These are phyloP conservation scores for Leccinum insolens DNA, from an alignment of 1,284 basidiomycete genomes.

Conservation along the genomic window DNA sequence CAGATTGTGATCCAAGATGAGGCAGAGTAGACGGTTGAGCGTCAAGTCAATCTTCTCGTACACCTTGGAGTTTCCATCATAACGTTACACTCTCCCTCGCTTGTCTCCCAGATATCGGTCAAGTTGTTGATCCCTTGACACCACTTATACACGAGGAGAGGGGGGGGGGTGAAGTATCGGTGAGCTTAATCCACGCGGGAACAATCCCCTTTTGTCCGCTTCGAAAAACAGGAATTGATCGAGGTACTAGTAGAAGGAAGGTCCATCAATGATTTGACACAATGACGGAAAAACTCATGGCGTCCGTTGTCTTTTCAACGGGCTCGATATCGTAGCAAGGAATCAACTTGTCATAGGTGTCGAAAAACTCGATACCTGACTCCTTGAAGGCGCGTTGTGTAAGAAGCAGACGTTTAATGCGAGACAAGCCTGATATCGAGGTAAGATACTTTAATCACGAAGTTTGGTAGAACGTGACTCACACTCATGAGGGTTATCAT, in stretches of 20 bases:
- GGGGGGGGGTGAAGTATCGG: constrained; percentile 93
- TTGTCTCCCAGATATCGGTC: constrained; percentile 96
- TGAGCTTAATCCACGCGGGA: constrained; percentile 99
- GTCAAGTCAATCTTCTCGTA: constrained; percentile 99
- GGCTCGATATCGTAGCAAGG: constrained; percentile 98
- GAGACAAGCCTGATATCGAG: constrained; percentile 69
- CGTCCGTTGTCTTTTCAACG: constrained; percentile 98
- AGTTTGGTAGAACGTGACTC: constrained; percentile 19
- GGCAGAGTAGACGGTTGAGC: constrained; percentile 87
- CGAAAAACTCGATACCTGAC: constrained; percentile 92
- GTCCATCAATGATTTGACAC: constrained; percentile 13
- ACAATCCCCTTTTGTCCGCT: constrained; percentile 95
- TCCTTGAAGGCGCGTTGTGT: constrained; percentile 99
- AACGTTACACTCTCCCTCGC: constrained; percentile 94
- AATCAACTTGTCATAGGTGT: constrained; percentile 96
- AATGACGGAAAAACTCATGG: constrained; percentile 50
- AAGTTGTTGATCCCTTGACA: constrained; percentile 42
- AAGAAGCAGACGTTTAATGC: constrained; percentile 93
- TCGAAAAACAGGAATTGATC: constrained; percentile 90
- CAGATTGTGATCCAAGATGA: constrained; percentile 96
- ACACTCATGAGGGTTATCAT: constrained; percentile 94
- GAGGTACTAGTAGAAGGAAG: constrained; percentile 65
- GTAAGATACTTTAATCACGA: constrained; percentile 4
- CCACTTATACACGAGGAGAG: too few species aligned
- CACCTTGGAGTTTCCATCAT: constrained; percentile 97